These are phyloP conservation scores for Trichoderma sp. DNA, from an alignment of 2,329 filamentous ascomycete genomes.

Conservation along the genomic window DNA sequence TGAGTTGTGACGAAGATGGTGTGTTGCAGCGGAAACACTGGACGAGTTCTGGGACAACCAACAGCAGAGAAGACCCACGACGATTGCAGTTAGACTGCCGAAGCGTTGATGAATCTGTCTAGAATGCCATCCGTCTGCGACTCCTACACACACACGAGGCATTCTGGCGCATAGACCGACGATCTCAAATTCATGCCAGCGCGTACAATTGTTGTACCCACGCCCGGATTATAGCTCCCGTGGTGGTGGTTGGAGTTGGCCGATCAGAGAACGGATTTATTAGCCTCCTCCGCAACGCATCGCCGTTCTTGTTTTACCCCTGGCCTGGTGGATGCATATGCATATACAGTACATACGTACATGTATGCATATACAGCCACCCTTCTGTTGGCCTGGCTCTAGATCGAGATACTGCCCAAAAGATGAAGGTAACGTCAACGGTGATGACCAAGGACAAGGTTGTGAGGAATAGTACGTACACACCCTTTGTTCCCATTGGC, in stretches of 20 bases:
- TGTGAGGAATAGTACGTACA: not conserved
- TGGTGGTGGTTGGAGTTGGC: not conserved
- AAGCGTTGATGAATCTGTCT: not conserved
- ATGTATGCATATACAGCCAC: no score
- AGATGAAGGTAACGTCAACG: conserved; percentile 3
- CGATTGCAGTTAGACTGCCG: not conserved
- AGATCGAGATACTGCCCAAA: conserved; percentile 7
- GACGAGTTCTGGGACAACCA: not conserved
- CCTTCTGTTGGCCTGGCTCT: not conserved
- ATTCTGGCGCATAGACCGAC: not conserved
- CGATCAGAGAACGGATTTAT: not conserved
- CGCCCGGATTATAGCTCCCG: not conserved
- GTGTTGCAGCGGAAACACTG: not conserved
- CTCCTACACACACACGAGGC: not conserved
- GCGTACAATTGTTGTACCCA: not conserved
- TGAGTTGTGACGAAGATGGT: conserved; percentile 12
- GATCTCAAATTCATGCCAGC: not conserved
- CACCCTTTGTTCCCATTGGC: not conserved
- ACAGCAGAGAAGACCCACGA: not conserved
- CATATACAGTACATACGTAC: no score
- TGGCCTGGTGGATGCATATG: not conserved
- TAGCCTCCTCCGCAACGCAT: not conserved
- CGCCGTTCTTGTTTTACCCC: not conserved
- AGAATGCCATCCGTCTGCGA: not conserved
- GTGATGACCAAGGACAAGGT: not conserved